Percentiles rank a stretch among this genome's conserved stretches.
These are phyloP conservation scores for Aspergillus sp. DNA, from an alignment of 2,329 filamentous ascomycete genomes.

Conservation along the genomic window DNA sequence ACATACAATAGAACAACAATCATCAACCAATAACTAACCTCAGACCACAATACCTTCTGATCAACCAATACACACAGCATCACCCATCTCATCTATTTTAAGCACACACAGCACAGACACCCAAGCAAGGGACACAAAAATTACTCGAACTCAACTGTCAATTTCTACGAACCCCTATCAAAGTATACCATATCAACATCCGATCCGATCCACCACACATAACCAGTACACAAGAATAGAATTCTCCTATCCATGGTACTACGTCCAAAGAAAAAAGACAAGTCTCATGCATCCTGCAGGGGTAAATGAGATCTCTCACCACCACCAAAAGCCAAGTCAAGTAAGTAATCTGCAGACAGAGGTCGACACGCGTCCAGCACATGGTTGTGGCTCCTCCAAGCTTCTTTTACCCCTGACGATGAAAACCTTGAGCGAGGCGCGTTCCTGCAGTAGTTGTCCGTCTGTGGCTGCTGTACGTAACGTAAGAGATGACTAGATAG, in stretches of 20 bases:
- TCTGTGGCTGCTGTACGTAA: no score
- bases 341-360: background rate
- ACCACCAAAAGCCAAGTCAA: background rate
- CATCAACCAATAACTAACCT: background rate
- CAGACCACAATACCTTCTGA: background rate
- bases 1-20: background rate
- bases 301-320: background rate
- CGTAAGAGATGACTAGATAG: background rate
- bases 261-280: background rate
- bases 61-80: background rate
- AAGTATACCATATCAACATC: background rate
- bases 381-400: conserved; percentile 1
- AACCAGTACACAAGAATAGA: background rate
- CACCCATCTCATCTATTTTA: background rate
- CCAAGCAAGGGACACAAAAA: background rate
- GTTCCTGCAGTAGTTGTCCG: conserved; percentile 3
- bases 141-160: background rate
- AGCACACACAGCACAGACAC: background rate
- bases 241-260: background rate
- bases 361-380: conserved; percentile 7
- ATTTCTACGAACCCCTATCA: background rate
- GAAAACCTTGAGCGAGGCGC: background rate
- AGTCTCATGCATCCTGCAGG: conserved; percentile 10
- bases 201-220: background rate
- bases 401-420: conserved; percentile 5